Base-by-base conservation (phyloP, 257 asterid genomes). In the Ilex asprella region DNA sequence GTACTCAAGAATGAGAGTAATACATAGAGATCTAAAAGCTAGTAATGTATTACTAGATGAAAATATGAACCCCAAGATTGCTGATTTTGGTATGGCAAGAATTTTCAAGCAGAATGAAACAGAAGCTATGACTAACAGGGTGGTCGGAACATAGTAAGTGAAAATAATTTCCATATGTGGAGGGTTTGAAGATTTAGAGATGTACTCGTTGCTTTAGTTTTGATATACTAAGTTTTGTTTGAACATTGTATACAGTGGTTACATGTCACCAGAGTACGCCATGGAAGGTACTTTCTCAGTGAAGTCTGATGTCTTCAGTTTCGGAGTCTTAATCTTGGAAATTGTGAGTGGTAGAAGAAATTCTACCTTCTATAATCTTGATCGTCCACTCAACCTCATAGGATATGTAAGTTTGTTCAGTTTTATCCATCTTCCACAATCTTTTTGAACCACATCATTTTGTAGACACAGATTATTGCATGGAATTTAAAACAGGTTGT, bases 41-140 rank as follows among this genome's bases (percentile, higher is more conserved):
- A 21, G 27, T 21, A 21, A 21, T 21, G 27, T 21, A 21, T 21
- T 21, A 21, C 27, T 21, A 21, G 27, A 21, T 21, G 27, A 21
- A 21, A 21, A 21, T 21, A 21, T 21, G 27, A 21, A 21, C 30
- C 89, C 89, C 7, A 82, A 82, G 76, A 84, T 87, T 63, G 79
- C 89, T 4, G 86, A 87, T 71, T 84, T 87, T 56, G 88, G 92
- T 7, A 80, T 82, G 63, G 91, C 89, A 15, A 76, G 86, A 65
- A 81, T 81, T 63, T 76, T 84, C 53, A 76, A 71, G 61, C 85
- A 73, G 67, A 71, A 76, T 32, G 65, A 54, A 11, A 59, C 61
- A 3, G 86, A 79, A 63, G 91, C 81, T 39, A 78, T 73, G 68
- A 80, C 88, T 49, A 65, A 75, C 11, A 81, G 79, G 60, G 71